Percentiles rank a stretch among this genome's conserved stretches.
Conservation (phyloP, 768 basidiomycete genomes). For the Lactarius vividus region DNA sequence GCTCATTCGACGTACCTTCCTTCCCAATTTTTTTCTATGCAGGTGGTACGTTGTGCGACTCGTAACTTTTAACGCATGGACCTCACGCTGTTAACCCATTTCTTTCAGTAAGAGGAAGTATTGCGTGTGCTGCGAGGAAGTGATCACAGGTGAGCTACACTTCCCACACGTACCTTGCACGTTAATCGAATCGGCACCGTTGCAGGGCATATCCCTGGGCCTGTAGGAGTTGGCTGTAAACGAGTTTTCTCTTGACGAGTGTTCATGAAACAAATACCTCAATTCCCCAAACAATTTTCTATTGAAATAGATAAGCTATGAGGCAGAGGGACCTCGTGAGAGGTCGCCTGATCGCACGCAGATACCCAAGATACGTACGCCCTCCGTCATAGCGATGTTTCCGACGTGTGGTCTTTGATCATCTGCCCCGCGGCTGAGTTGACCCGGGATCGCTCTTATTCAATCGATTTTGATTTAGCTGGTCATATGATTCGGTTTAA, state of each 20-base stretch:
- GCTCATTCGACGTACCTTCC: not conserved
- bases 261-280: too few relatives aligned
- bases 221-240: conserved; percentile 23
- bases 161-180: not conserved
- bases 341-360: not conserved
- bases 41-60: conserved; percentile 17
- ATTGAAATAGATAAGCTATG: not conserved
- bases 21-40: not conserved
- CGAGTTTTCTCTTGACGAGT: conserved; percentile 12
- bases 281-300: not conserved
- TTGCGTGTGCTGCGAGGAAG: conserved; percentile 23
- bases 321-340: not conserved
- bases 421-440: not conserved
- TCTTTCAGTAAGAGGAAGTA: conserved; percentile 17
- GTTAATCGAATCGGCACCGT: not conserved
- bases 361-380: too few relatives aligned
- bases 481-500: not conserved
- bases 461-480: not conserved
- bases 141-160: conserved; percentile 12
- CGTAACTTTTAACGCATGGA: not conserved
- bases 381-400: not conserved
- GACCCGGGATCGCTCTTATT: not conserved
- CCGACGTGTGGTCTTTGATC: not conserved
- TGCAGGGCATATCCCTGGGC: conserved; percentile 21
- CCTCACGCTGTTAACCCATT: not conserved